A percentile compares a stretch with the other conserved stretches of the same genome.
phyloP scores from a whole-genome alignment of 2,329 filamentous ascomycete genomes.

The Phoma sp. region DNA sequence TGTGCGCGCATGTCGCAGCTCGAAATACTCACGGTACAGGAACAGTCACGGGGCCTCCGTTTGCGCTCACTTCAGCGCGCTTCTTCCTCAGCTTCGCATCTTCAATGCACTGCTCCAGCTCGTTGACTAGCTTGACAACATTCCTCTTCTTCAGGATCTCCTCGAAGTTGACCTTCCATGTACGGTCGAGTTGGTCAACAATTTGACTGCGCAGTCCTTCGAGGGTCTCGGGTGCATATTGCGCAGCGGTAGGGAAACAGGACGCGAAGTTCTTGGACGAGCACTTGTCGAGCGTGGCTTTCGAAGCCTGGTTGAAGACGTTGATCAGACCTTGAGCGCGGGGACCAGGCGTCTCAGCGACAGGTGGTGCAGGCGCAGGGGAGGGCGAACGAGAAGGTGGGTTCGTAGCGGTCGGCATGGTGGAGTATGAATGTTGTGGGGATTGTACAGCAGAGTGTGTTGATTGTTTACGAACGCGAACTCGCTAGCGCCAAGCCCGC shows the following conservation, averaged over 20 bases:
- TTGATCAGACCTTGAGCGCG: constrained; percentile 67
- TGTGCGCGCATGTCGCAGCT: not conserved
- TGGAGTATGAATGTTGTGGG: constrained; percentile 20
- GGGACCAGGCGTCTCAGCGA: constrained; percentile 63
- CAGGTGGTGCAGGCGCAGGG: constrained; percentile 61
- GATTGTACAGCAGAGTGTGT: constrained; percentile 4
- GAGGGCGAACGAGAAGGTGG: constrained; percentile 55
- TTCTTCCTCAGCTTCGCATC: constrained; percentile 64
- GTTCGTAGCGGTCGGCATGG: constrained; percentile 42
- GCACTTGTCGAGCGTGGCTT: constrained; percentile 67
- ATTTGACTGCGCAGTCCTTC: constrained; percentile 66
- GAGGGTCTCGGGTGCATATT: constrained; percentile 63
- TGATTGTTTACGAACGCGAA: constrained; percentile 15
- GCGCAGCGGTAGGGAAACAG: constrained; percentile 69
- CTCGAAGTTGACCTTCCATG: constrained; percentile 67
- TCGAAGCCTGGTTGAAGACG: constrained; percentile 66
- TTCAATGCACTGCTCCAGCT: constrained; percentile 65
- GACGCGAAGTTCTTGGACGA: constrained; percentile 67
- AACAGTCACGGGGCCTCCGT: constrained; percentile 43
- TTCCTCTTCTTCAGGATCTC: constrained; percentile 64
- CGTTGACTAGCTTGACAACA: constrained; percentile 66
- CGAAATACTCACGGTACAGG: constrained; percentile 56
- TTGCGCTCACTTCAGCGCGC: constrained; percentile 48
- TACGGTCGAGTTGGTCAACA: constrained; percentile 64
- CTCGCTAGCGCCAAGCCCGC: constrained; percentile 9